Percentiles rank a stretch among this genome's conserved stretches.
phyloP scores from a whole-genome alignment of 352 stramenopile species.

The Globisporangium cylindrosporum region DNA sequence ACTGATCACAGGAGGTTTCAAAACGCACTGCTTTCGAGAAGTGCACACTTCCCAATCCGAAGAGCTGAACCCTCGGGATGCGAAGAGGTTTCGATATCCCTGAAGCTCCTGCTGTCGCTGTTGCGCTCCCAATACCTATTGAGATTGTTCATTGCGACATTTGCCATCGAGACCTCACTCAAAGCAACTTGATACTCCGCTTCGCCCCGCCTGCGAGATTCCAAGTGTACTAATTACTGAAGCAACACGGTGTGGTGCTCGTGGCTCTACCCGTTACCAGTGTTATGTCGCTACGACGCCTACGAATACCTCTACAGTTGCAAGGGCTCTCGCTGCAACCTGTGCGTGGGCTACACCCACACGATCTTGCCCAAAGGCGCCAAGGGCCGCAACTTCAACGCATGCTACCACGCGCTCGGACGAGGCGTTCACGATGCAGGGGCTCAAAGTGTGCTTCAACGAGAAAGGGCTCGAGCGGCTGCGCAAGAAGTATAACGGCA shows the following conservation, averaged over 20 bases:
- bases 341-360: constrained; percentile 8
- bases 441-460: constrained; percentile 8
- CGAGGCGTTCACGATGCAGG: constrained; percentile 10
- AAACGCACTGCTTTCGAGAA: too few relatives aligned
- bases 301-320: constrained; percentile 2
- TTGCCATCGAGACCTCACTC: background rate
- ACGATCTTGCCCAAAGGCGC: constrained; percentile 5
- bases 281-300: background rate
- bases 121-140: background rate
- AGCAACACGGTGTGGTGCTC: background rate
- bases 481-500: constrained; percentile 10
- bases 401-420: constrained; percentile 2
- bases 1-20: too few relatives aligned
- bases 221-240: too few relatives aligned
- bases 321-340: background rate
- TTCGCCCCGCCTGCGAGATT: background rate
- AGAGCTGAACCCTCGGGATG: too few relatives aligned
- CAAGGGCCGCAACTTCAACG: constrained; percentile 12
- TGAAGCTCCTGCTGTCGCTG: too few relatives aligned
- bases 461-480: constrained; percentile 9
- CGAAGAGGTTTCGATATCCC: too few relatives aligned
- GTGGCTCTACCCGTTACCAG: background rate
- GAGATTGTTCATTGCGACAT: background rate
- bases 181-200: too few relatives aligned
- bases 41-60: too few relatives aligned